Base-by-base conservation (phyloP, 306 rosid species). In the Lathyrus oleraceus region DNA sequence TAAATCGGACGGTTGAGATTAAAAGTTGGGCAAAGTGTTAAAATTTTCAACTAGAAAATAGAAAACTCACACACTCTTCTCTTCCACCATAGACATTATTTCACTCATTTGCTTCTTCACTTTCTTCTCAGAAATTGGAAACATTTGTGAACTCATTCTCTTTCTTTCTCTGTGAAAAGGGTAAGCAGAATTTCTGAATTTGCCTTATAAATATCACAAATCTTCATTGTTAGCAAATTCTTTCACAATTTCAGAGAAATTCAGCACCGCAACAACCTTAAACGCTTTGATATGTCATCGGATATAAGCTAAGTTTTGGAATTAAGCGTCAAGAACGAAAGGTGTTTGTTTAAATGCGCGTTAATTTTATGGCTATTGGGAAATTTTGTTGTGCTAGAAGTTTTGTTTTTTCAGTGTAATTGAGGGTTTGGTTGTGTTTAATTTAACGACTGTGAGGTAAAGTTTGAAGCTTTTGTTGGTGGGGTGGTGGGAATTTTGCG, bases 241-340 rank as follows among this genome's bases (percentile, higher is more conserved):
- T 10, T 56, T 77, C 38, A 14, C 65, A 48, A 28, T 56, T 42
- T 19, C 19, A 11, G 30, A 45, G 48, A 49, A 75, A 30, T 49
- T 72, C 23, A 35, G 54, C 49, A 10, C 43, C 2, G 2, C 44
- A 19, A 42, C 23, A 17, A 1, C 32, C 32, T 40, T 42, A 43
- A 39, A 36, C 56, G 23, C 39, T 75, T 19, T 71, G 80, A 69
- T 84, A 94, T 94, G 98, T 90, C 97, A 79, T 94, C 97, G 60
- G 98, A 94, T 72, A 94, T 94, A 56, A 81, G 97, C 91, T 94
- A 88, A 78, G 72, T 21, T 15, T 17, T 25, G 58, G 45, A 72
- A 58, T 14, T 32, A 65, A 15, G 23, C 60, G 51, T 61, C n/a
- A 16, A 36, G 27, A 36, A 17, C 66, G 36, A 6, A 61, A 61